Evolutionary conservation across 1,284 basidiomycete genomes (phyloP).

Genomic region (Ustilago bromivora): DNA sequence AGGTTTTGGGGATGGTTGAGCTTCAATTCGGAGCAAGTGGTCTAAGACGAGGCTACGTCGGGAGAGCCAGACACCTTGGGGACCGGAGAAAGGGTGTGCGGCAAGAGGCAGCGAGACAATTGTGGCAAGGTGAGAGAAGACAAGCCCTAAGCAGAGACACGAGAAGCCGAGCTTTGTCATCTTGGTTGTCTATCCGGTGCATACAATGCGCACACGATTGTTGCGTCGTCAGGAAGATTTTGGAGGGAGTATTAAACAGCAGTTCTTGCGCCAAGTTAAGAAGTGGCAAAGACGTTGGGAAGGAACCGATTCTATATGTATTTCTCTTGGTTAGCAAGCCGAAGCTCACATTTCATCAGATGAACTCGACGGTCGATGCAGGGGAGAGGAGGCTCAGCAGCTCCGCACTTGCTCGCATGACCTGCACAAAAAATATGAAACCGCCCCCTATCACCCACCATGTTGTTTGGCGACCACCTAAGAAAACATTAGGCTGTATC

Average conservation of each 20-base stretch:
- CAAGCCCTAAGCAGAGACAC: background rate
- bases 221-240: background rate
- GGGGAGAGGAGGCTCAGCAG: background rate
- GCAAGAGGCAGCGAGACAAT: background rate
- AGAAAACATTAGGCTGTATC: background rate
- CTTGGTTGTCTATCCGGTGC: background rate
- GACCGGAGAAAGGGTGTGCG: background rate
- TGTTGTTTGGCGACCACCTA: background rate
- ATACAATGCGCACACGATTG: background rate
- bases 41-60: background rate
- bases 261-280: background rate
- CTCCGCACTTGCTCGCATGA: background rate
- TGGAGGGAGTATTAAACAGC: background rate
- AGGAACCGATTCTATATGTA: background rate
- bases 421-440: background rate
- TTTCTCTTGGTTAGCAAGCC: background rate
- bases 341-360: background rate
- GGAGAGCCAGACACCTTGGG: background rate
- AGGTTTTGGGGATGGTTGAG: background rate
- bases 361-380: background rate
- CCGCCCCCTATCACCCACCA: background rate
- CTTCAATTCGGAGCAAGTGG: background rate
- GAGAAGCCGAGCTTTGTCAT: background rate
- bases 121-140: background rate
- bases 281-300: background rate